Conservation (phyloP, 208 protist species). For the Trypanosoma boissoni region DNA sequence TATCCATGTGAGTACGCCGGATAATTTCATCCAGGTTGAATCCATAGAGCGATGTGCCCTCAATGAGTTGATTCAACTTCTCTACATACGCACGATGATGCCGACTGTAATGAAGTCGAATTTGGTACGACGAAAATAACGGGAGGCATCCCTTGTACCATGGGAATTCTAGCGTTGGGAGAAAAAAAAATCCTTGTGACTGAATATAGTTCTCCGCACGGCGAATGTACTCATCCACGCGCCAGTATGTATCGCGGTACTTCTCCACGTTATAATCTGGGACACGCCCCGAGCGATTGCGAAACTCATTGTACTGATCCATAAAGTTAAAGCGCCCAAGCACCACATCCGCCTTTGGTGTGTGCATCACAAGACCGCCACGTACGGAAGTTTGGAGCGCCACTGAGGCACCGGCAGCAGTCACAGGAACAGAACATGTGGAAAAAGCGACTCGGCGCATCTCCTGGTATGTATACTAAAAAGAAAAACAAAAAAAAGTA, state of each 20-base stretch:
- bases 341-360: constrained; percentile 74
- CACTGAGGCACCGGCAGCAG: not conserved
- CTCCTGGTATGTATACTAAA: constrained; percentile 1
- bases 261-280: constrained; percentile 82
- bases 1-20: constrained; percentile 38
- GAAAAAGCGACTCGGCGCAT: constrained; percentile 25
- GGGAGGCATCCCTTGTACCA: constrained; percentile 89
- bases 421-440: constrained; percentile 6
- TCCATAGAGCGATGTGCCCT: constrained; percentile 83
- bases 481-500: constrained; percentile 7
- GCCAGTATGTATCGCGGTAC: constrained; percentile 86
- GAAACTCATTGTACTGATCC: constrained; percentile 87
- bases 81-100: constrained; percentile 91
- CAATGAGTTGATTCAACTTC: constrained; percentile 88
- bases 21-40: constrained; percentile 87
- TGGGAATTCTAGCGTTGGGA: constrained; percentile 89
- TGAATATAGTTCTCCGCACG: constrained; percentile 77
- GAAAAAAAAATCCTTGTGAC: constrained; percentile 84
- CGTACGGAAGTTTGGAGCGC: constrained; percentile 29
- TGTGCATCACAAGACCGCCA: constrained; percentile 62
- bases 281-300: constrained; percentile 73
- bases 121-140: constrained; percentile 86
- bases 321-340: constrained; percentile 78
- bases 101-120: constrained; percentile 85
- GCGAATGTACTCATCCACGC: constrained; percentile 86